These are phyloP conservation scores for Hypomontagnella submonticulosa DNA, from an alignment of 495 filamentous ascomycete species.

Conservation along the genomic window DNA sequence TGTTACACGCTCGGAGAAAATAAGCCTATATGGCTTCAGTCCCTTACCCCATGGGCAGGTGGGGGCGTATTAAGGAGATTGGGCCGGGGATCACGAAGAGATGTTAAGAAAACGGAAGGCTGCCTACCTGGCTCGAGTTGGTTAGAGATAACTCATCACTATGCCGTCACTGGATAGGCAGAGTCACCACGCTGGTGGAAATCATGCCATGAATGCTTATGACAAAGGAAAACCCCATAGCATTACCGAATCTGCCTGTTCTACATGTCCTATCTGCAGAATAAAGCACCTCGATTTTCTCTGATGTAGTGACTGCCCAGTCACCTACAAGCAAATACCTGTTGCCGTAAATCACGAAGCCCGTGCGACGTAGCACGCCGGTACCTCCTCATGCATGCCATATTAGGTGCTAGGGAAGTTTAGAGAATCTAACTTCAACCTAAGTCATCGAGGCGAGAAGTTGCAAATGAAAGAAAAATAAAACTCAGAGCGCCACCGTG, in stretches of 20 bases:
- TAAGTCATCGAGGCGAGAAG: too few relatives aligned
- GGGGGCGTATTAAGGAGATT: conserved; percentile 2
- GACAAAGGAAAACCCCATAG: neutral
- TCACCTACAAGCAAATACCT: neutral
- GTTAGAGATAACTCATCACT: conserved; percentile 1
- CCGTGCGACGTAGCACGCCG: neutral
- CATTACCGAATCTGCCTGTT: conserved; percentile 13
- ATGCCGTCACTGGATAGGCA: conserved; percentile 11
- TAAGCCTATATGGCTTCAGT: neutral
- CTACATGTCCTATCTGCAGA: neutral
- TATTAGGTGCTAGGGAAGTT: too few relatives aligned
- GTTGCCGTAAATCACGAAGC: neutral
- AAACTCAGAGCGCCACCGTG: too few relatives aligned
- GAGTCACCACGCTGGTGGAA: conserved; percentile 12
- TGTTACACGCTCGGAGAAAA: conserved; percentile 31
- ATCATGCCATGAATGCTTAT: neutral
- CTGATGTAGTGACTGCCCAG: neutral
- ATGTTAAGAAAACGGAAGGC: neutral
- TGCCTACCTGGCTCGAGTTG: conserved; percentile 4
- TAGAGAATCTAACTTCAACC: too few relatives aligned
- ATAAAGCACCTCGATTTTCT: conserved; percentile 11
- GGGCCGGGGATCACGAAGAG: neutral
- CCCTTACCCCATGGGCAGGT: neutral
- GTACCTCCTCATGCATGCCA: neutral
- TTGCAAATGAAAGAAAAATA: too few relatives aligned